Evolutionary conservation across 164 flowering plant species (phyloP).

Genomic region (Macadamia tetraphylla): DNA sequence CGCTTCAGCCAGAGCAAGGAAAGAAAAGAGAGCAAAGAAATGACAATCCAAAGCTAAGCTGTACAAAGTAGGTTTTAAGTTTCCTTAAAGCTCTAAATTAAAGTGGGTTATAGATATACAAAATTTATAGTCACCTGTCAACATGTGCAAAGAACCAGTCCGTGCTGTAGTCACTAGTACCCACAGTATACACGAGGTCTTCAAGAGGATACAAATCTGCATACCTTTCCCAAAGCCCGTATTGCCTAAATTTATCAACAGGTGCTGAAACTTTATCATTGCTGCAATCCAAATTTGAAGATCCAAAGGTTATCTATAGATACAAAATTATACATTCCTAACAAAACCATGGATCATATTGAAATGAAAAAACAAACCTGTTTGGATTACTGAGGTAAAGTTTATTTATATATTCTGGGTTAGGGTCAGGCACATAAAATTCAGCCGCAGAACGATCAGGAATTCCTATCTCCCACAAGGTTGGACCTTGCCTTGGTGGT

Average conservation of each 20-base stretch:
- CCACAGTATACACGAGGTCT: constrained; percentile 60
- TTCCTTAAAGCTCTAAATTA: too few species aligned
- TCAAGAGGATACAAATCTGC: constrained; percentile 53
- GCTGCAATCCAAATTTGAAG: constrained; percentile 21
- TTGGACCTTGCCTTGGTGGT: constrained; percentile 83
- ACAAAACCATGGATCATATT: neutral
- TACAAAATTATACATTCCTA: too few species aligned
- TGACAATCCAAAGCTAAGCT: too few species aligned
- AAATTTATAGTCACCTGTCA: constrained; percentile 35
- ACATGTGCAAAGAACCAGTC: constrained; percentile 90
- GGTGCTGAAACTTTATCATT: neutral
- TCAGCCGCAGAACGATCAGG: constrained; percentile 86
- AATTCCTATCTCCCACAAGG: constrained; percentile 86
- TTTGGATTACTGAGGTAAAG: constrained; percentile 38
- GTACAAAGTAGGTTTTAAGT: too few species aligned
- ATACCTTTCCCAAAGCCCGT: constrained; percentile 86
- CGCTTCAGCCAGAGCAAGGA: neutral
- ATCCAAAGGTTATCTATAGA: neutral
- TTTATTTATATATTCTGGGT: constrained; percentile 54
- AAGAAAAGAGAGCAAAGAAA: too few species aligned
- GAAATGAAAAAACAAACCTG: constrained; percentile 27
- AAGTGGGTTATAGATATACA: neutral
- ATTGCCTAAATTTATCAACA: constrained; percentile 47
- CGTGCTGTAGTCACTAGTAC: constrained; percentile 44
- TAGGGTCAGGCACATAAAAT: constrained; percentile 76